Conservation (phyloP, 257 asterid genomes). For the Linderniella brevidens region DNA sequence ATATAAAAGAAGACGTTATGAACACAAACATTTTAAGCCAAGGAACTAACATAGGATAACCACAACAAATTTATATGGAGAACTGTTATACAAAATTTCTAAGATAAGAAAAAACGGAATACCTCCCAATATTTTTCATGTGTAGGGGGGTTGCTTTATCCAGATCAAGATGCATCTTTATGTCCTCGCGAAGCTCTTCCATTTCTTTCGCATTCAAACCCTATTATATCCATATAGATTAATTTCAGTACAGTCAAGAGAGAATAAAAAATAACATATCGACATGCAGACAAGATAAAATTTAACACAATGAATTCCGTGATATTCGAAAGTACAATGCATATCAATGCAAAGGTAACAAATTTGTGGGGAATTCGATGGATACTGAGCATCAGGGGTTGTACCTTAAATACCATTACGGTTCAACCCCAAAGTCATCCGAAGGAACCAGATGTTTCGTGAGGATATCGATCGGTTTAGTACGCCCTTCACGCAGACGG, state of each 20-base stretch:
- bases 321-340: not conserved
- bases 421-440: slow-evolving; percentile 77
- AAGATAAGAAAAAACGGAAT: slow-evolving; percentile 6
- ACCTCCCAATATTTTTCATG: slow-evolving; percentile 88
- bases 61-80: no score
- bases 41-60: no score
- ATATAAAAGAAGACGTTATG: no score
- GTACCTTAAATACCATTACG: slow-evolving; percentile 81
- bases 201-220: slow-evolving; percentile 77
- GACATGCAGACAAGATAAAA: not conserved
- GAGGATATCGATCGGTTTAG: slow-evolving; percentile 80
- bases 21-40: no score
- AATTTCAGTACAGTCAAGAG: slow-evolving; percentile 9
- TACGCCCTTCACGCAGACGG: slow-evolving; percentile 89
- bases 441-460: slow-evolving; percentile 87
- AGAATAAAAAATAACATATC: not conserved
- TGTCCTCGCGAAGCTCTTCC: slow-evolving; percentile 89
- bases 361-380: no score
- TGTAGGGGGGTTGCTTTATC: slow-evolving; percentile 77
- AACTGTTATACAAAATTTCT: no score
- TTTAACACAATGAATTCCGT: not conserved
- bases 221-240: slow-evolving; percentile 10
- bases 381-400: no score
- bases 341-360: not conserved
- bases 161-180: slow-evolving; percentile 81